Percentiles rank a stretch among this genome's conserved stretches.
phyloP scores from a whole-genome alignment of 305 asterid genomes.

The Coffea humblotiana region DNA sequence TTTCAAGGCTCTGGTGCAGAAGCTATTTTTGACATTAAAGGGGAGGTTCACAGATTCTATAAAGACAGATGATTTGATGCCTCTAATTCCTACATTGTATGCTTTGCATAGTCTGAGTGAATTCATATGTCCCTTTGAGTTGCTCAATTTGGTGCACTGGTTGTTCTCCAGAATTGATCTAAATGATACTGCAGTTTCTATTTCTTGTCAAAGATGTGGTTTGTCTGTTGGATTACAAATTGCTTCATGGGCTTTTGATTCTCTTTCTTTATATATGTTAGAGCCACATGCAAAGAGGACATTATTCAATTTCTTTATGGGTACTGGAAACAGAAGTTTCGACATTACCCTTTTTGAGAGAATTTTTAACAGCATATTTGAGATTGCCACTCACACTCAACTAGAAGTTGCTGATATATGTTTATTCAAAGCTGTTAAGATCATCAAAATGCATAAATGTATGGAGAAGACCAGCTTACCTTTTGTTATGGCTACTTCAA shows the following conservation, averaged over 20 bases:
- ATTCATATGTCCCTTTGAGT: conserved; percentile 71
- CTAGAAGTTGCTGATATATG: conserved; percentile 67
- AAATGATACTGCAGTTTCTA: conserved; percentile 27
- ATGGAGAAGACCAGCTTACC: conserved; percentile 39
- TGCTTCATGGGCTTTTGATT: conserved; percentile 62
- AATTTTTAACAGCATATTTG: conserved; percentile 47
- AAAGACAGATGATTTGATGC: conserved; percentile 45
- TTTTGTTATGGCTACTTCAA: conserved; percentile 54
- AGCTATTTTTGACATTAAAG: conserved; percentile 57
- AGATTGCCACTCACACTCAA: conserved; percentile 45
- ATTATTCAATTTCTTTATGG: conserved; percentile 28
- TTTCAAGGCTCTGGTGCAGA: conserved; percentile 50
- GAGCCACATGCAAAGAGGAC: conserved; percentile 32
- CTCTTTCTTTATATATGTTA: conserved; percentile 43
- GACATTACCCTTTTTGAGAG: conserved; percentile 53
- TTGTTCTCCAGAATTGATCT: conserved; percentile 58
- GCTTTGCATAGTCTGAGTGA: conserved; percentile 55
- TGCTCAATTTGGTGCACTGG: conserved; percentile 77
- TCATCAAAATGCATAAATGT: conserved; percentile 43
- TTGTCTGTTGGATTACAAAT: conserved; percentile 60
- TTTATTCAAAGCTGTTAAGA: conserved; percentile 72
- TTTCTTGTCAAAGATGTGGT: conserved; percentile 42
- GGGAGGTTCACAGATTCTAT: conserved; percentile 55
- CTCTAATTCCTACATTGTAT: conserved; percentile 57
- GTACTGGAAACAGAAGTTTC: conserved; percentile 34